Base-by-base conservation (phyloP, 2,329 filamentous ascomycete genomes). In the Fusarium sp. region DNA sequence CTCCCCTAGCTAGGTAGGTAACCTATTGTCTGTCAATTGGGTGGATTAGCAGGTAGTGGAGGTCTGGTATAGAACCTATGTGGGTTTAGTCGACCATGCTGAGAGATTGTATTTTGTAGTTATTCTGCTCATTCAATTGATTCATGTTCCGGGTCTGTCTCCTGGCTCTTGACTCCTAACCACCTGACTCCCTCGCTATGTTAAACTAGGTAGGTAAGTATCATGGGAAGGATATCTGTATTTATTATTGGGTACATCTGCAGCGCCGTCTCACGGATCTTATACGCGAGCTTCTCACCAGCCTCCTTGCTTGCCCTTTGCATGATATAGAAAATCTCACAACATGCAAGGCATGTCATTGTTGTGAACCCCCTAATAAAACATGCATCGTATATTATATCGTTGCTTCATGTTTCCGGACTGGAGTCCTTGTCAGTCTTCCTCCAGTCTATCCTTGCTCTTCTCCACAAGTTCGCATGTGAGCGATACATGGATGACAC, bases 301-400 rank as follows among this genome's bases (percentile, higher is more conserved):
- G 26, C 39, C 39, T 67, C 63, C 53, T 58, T 67, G 47, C 45
- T 56, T 61, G 38, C 35, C 20, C 20, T 9, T 24, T 26, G 30
- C 36, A 24, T 39, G 28, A 60, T 67, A 32, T 28, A 41, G 63
- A 61, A 57, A 24, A 51, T 51, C 50, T 59, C 62, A 48, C 28
- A 63, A 47, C 24, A 55, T 39, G 51, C 51, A 39, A 28, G 35
- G 35, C 35, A 50, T 62, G 26, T 41, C 24, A 60, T 47, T 32
- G 26, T 32, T 42, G 41, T 41, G 42, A 39, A 39, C 24, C 58
- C 57, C 41, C 55, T 74, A 69, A 72, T 71, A 65, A 77, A 66
- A 71, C 75, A 75, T 58, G 63, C 24, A 55, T 48, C 28, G 9
- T n/a, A 24, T 66, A 26, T 15, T 44, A 66, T 65, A 61, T 58